Evolutionary conservation across 225 moss, liverwort and hornwort species (phyloP).

Genomic region (Straminergon stramineum): DNA sequence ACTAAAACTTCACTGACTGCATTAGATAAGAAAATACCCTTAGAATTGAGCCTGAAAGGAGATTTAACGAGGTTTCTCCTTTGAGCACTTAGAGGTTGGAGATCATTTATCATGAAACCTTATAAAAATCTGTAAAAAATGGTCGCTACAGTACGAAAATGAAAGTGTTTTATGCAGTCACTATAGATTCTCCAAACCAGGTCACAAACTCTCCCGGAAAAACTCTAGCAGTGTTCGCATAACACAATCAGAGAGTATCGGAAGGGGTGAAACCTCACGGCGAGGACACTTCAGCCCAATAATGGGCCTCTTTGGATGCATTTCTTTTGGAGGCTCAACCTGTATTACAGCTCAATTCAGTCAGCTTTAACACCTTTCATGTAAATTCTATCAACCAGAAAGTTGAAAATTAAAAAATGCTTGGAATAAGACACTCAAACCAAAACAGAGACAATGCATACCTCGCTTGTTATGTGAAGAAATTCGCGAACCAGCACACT

Average conservation of each 20-base stretch:
- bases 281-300: constrained; percentile 49
- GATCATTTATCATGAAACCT: not conserved
- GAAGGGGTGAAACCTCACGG: constrained; percentile 32
- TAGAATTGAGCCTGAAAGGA: not conserved
- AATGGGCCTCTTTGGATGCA: constrained; percentile 62
- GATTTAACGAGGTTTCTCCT: not conserved
- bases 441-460: not conserved
- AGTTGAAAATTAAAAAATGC: no score
- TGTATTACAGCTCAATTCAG: not conserved
- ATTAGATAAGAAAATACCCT: not conserved
- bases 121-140: not conserved
- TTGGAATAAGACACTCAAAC: not conserved
- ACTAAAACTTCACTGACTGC: not conserved
- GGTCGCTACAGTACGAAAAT: not conserved
- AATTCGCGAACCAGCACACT: constrained; percentile 48
- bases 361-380: not conserved
- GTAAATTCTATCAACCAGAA: not conserved
- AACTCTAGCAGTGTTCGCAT: not conserved
- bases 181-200: not conserved
- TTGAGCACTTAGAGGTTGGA: not conserved
- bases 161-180: not conserved
- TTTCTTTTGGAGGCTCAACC: constrained; percentile 28
- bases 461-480: constrained; percentile 46
- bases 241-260: not conserved
- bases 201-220: not conserved